A percentile compares a stretch with the other conserved stretches of the same genome.
These are phyloP conservation scores for Neonectria ditissima DNA, from an alignment of 2,329 filamentous ascomycete species.

Conservation along the genomic window DNA sequence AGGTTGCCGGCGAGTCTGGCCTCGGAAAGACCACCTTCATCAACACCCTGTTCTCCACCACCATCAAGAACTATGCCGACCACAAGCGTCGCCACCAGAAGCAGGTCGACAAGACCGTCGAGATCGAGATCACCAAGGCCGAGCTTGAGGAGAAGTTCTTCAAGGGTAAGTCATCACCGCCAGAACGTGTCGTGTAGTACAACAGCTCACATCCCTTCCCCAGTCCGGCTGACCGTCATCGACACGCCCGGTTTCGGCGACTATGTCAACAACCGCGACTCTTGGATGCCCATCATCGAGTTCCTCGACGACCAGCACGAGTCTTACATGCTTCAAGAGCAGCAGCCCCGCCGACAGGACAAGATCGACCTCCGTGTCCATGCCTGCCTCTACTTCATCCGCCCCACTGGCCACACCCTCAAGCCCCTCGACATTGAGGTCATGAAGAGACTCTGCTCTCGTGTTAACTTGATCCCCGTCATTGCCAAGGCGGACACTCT, in stretches of 20 bases:
- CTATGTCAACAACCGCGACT: conserved; percentile 99
- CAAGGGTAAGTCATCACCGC: conserved; percentile 77
- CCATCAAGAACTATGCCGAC: conserved; percentile 99
- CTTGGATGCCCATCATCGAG: conserved; percentile 99
- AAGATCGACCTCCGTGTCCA: conserved; percentile 99
- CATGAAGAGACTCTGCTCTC: conserved; percentile 98
- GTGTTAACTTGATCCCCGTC: conserved; percentile 98
- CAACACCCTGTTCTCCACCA: conserved; percentile 99
- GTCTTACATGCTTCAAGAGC: conserved; percentile 99
- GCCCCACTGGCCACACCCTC: conserved; percentile 96
- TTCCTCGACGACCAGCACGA: conserved; percentile 99
- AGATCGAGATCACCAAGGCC: conserved; percentile 99
- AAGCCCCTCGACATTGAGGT: conserved; percentile 99
- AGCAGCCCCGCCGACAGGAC: conserved; percentile 96
- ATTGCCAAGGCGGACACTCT: conserved; percentile 99
- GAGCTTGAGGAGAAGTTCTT: conserved; percentile 99
- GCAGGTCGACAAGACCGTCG: conserved; percentile 99
- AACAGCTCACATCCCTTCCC: conserved; percentile 29
- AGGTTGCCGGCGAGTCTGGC: conserved; percentile 98
- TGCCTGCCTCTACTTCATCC: conserved; percentile 98
- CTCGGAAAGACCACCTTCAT: conserved; percentile 99
- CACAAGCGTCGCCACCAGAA: conserved; percentile 99
- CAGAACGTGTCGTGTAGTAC: conserved; percentile 11
- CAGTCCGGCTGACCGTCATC: conserved; percentile 98
- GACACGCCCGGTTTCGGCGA: conserved; percentile 99